Evolutionary conservation across 148 eudicot species (phyloP).

Genomic region (Camellia granthamiana): DNA sequence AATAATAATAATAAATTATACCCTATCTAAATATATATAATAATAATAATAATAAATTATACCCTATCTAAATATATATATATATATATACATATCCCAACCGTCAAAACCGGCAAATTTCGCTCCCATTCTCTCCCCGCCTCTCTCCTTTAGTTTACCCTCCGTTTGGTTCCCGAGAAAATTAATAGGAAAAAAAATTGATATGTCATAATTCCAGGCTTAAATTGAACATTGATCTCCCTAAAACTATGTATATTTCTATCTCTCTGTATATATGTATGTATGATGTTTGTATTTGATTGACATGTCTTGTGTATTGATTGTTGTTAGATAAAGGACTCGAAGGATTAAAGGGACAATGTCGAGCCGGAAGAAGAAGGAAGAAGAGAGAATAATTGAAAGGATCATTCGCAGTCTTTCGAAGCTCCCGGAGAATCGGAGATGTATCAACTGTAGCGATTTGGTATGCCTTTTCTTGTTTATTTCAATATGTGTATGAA

Average conservation of each 20-base stretch:
- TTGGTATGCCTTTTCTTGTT: conserved; percentile 42
- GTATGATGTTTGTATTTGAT: not conserved
- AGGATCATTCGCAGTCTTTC: conserved; percentile 53
- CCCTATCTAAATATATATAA: too few relatives aligned
- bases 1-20: too few relatives aligned
- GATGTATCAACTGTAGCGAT: conserved; percentile 70
- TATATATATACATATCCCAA: not conserved
- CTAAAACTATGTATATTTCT: too few relatives aligned
- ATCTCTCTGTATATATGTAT: too few relatives aligned
- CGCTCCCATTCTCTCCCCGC: not conserved
- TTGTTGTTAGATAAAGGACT: not conserved
- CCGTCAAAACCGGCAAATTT: not conserved
- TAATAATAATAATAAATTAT: too few relatives aligned
- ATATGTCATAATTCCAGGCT: not conserved
- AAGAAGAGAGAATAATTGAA: conserved; percentile 48
- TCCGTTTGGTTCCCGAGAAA: not conserved
- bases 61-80: too few relatives aligned
- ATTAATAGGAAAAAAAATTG: too few relatives aligned
- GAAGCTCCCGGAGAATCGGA: conserved; percentile 49
- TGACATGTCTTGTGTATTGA: not conserved
- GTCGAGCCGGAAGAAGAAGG: conserved; percentile 34
- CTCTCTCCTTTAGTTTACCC: too few relatives aligned
- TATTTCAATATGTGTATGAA: not conserved
- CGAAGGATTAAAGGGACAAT: not conserved
- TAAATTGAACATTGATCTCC: not conserved